phyloP scores from a whole-genome alignment of 2,329 filamentous ascomycete genomes.

The Fusarium sp. region DNA sequence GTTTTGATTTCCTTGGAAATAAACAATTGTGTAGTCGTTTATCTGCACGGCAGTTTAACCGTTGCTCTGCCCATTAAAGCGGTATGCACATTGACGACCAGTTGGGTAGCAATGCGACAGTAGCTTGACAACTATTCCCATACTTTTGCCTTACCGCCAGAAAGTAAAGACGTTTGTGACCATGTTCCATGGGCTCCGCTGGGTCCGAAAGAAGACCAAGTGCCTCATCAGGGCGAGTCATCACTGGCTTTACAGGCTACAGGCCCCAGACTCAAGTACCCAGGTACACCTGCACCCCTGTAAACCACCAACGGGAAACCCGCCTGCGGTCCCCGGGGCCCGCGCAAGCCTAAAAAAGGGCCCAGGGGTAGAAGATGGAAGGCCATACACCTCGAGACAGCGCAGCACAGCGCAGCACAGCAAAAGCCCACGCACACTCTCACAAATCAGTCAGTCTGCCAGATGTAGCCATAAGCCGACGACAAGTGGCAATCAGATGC shows the following conservation, averaged over 20 bases:
- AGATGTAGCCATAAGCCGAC: conserved; percentile 48
- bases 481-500: conserved; percentile 44
- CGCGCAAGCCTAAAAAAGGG: conserved; percentile 38
- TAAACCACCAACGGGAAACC: conserved; percentile 42
- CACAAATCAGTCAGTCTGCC: conserved; percentile 43
- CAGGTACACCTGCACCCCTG: background rate
- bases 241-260: conserved; percentile 41
- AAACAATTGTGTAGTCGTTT: conserved; percentile 2
- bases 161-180: conserved; percentile 15
- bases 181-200: conserved; percentile 30
- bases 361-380: conserved; percentile 40
- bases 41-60: background rate
- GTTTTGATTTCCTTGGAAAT: conserved; percentile 24
- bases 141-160: conserved; percentile 39
- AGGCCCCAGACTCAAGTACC: conserved; percentile 28
- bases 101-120: conserved; percentile 49
- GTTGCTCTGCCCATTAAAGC: conserved; percentile 18
- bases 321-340: conserved; percentile 44
- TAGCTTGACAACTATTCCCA: conserved; percentile 40
- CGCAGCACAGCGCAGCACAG: conserved; percentile 31
- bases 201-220: conserved; percentile 26
- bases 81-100: conserved; percentile 32
- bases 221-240: conserved; percentile 36
- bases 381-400: conserved; percentile 48
- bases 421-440: conserved; percentile 6